Evolutionary conservation across 2,329 filamentous ascomycete species (phyloP).

Genomic region (Xylaria sp.): DNA sequence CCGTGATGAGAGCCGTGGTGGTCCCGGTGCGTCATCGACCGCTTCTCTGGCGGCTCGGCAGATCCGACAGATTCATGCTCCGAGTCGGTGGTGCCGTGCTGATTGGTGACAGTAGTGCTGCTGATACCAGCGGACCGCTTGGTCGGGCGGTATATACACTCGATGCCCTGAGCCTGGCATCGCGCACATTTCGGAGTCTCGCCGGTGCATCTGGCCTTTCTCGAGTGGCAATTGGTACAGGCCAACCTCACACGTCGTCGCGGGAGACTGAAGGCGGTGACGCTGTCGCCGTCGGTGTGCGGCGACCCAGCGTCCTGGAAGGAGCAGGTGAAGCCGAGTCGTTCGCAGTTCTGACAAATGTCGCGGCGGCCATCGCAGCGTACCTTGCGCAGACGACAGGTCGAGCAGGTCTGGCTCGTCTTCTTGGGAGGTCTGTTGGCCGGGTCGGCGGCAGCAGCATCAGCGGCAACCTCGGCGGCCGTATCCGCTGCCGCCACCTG

Average conservation of each 20-base stretch:
- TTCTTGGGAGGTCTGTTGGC: constrained; percentile 42
- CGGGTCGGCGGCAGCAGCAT: constrained; percentile 42
- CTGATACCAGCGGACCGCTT: constrained; percentile 40
- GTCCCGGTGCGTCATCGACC: constrained; percentile 39
- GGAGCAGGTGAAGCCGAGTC: constrained; percentile 62
- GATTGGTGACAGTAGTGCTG: constrained; percentile 29
- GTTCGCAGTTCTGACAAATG: constrained; percentile 63
- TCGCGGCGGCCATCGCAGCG: constrained; percentile 61
- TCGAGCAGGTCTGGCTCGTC: constrained; percentile 55
- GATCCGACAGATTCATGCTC: constrained; percentile 43
- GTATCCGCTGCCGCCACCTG: constrained; percentile 43
- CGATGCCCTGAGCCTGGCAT: constrained; percentile 57
- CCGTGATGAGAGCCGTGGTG: constrained; percentile 43
- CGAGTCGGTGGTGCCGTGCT: constrained; percentile 40
- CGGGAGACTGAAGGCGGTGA: constrained; percentile 52
- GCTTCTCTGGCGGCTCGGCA: constrained; percentile 44
- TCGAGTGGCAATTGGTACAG: constrained; percentile 62
- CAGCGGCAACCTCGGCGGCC: constrained; percentile 43
- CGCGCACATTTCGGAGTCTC: constrained; percentile 60
- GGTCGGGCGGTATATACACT: constrained; percentile 58
- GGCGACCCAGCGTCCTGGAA: constrained; percentile 55
- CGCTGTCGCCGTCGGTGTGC: constrained; percentile 42
- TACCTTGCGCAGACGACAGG: constrained; percentile 62
- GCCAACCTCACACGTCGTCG: constrained; percentile 61
- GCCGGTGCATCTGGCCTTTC: constrained; percentile 65